Evolutionary conservation across 2,329 filamentous ascomycete genomes (phyloP).

Genomic region (Fusarium solani-melongenae): DNA sequence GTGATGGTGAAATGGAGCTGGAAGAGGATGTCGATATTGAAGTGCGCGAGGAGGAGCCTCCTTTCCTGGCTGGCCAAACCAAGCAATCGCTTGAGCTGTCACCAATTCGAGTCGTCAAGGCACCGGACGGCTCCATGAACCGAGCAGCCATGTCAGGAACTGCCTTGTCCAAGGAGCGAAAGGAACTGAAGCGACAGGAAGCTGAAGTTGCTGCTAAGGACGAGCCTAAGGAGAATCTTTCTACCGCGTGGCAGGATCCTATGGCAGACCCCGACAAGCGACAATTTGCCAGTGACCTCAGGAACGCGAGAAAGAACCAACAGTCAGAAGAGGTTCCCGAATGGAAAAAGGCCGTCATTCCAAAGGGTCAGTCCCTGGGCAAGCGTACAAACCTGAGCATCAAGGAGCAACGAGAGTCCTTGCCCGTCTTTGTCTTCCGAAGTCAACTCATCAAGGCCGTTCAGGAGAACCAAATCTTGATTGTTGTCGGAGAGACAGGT

Average conservation of each 20-base stretch:
- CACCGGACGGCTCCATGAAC: slow-evolving; percentile 97
- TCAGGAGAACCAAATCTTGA: slow-evolving; percentile 86
- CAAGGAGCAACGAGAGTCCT: slow-evolving; percentile 89
- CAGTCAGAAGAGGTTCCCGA: slow-evolving; percentile 81
- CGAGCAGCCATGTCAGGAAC: slow-evolving; percentile 95
- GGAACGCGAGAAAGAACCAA: slow-evolving; percentile 71
- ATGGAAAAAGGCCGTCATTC: slow-evolving; percentile 88
- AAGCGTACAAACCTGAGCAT: slow-evolving; percentile 92
- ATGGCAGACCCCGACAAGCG: slow-evolving; percentile 88
- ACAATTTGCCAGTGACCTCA: slow-evolving; percentile 89
- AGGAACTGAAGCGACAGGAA: slow-evolving; percentile 90
- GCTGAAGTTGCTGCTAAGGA: slow-evolving; percentile 79
- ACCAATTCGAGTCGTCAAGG: slow-evolving; percentile 95
- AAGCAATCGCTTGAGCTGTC: slow-evolving; percentile 96
- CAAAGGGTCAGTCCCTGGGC: slow-evolving; percentile 82
- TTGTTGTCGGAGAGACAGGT: slow-evolving; percentile 97
- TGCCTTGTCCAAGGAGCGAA: slow-evolving; percentile 86
- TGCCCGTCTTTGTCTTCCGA: slow-evolving; percentile 91
- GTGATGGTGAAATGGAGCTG: slow-evolving; percentile 88
- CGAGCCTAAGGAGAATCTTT: slow-evolving; percentile 83
- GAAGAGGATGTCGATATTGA: slow-evolving; percentile 99
- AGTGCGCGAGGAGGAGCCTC: slow-evolving; percentile 94
- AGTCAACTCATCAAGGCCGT: slow-evolving; percentile 90
- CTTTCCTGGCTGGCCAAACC: slow-evolving; percentile 94
- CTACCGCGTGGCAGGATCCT: slow-evolving; percentile 95